Evolutionary conservation across 371 early-diverging fungal species (phyloP).

Genomic region (Lichtheimia ornata): DNA sequence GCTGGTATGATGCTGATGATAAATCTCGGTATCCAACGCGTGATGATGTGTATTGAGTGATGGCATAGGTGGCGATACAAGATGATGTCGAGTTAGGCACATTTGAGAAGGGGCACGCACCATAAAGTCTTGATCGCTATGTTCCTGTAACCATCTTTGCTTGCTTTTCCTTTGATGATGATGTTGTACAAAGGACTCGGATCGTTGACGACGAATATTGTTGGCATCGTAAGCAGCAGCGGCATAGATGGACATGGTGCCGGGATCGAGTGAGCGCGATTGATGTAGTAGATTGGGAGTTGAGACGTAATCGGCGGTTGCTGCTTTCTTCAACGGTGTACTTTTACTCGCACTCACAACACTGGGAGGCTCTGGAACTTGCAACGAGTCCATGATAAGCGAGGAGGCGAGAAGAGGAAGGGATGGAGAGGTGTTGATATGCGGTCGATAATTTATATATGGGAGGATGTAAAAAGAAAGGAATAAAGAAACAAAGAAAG

Average conservation of each 20-base stretch:
- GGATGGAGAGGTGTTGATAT: not conserved
- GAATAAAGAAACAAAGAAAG: not conserved
- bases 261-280: constrained; percentile 2
- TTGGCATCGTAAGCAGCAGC: constrained; percentile 16
- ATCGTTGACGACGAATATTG: constrained; percentile 26
- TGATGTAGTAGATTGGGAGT: constrained; percentile 3
- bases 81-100: constrained; percentile 10
- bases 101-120: constrained; percentile 13
- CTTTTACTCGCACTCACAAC: constrained; percentile 6
- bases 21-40: not conserved
- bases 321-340: constrained; percentile 14
- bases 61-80: not conserved
- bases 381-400: constrained; percentile 21
- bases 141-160: not conserved
- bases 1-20: not conserved
- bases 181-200: constrained; percentile 22
- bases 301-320: constrained; percentile 6
- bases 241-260: constrained; percentile 14
- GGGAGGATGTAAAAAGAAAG: not conserved
- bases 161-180: constrained; percentile 3
- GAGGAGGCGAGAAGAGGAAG: not conserved
- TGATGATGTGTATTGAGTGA: not conserved
- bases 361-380: constrained; percentile 13
- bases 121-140: constrained; percentile 1
- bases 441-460: not conserved